Evolutionary conservation across 768 basidiomycete species (phyloP).

Genomic region (Tulasnella sp.): DNA sequence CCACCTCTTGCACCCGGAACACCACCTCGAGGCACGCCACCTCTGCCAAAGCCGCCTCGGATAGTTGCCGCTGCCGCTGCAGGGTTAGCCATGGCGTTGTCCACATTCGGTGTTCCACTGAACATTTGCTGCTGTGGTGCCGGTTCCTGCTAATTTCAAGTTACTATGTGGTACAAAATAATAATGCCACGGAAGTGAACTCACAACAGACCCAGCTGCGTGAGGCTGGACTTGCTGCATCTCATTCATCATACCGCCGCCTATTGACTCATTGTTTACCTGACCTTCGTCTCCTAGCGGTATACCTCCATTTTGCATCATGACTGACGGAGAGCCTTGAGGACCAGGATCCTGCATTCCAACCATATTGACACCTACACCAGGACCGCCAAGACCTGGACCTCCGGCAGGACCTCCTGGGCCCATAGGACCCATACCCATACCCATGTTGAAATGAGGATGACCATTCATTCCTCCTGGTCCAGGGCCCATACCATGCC

Average conservation of each 20-base stretch:
- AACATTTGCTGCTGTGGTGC: background rate
- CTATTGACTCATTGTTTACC: background rate
- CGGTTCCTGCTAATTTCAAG: no score
- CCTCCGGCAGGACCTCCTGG: background rate
- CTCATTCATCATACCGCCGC: background rate
- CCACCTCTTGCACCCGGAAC: background rate
- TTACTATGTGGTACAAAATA: no score
- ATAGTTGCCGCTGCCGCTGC: background rate
- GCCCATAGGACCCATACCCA: slow-evolving; percentile 38
- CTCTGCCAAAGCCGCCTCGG: slow-evolving; percentile 6
- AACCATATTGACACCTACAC: slow-evolving; percentile 8
- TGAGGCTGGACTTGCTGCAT: no score
- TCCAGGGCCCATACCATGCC: slow-evolving; percentile 49
- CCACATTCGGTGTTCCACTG: no score
- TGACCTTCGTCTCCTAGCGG: background rate
- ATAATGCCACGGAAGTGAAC: no score
- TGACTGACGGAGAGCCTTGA: no score
- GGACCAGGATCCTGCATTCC: slow-evolving; percentile 14
- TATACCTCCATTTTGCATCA: background rate
- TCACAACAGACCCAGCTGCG: background rate
- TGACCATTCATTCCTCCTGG: slow-evolving; percentile 39
- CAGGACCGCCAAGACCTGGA: slow-evolving; percentile 6
- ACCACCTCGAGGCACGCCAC: background rate
- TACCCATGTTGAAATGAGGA: slow-evolving; percentile 48
- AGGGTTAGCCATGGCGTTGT: no score